Conservation (phyloP, 257 asterid genomes). For the Penstemon barbatus region DNA sequence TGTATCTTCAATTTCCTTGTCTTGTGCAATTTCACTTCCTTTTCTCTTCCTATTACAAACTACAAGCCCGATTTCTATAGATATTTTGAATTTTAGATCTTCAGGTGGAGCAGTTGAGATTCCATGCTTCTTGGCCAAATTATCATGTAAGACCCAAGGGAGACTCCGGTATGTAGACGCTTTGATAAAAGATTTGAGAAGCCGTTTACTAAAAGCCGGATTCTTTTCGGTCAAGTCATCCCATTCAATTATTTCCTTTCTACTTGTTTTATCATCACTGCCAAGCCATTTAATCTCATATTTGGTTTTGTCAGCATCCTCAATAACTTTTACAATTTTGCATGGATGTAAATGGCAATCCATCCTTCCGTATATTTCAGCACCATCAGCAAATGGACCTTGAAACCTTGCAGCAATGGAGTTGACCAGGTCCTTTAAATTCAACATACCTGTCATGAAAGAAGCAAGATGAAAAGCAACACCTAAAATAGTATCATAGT, state of each 20-base stretch:
- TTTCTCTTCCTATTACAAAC: constrained; percentile 71
- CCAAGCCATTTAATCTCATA: constrained; percentile 84
- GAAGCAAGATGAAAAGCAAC: constrained; percentile 9
- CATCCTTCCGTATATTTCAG: constrained; percentile 70
- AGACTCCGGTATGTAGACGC: constrained; percentile 80
- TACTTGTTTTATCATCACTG: constrained; percentile 51
- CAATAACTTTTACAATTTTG: constrained; percentile 56
- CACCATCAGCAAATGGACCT: constrained; percentile 68
- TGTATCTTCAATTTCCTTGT: constrained; percentile 53
- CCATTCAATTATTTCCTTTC: constrained; percentile 48
- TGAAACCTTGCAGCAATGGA: constrained; percentile 71
- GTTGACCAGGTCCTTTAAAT: constrained; percentile 69
- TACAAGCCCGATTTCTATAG: constrained; percentile 65
- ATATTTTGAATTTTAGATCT: constrained; percentile 47
- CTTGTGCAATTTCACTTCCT: constrained; percentile 66
- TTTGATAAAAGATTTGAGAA: constrained; percentile 78
- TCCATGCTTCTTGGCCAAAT: constrained; percentile 70
- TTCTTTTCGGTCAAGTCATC: constrained; percentile 67
- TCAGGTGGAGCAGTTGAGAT: constrained; percentile 69
- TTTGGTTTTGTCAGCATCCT: constrained; percentile 54
- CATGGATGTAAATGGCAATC: constrained; percentile 62
- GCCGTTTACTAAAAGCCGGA: constrained; percentile 69
- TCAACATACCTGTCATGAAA: constrained; percentile 73
- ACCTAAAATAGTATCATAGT: neutral
- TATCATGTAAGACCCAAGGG: constrained; percentile 94